phyloP scores from a whole-genome alignment of 2,329 filamentous ascomycete species.

The Knoxdaviesia capensis region DNA sequence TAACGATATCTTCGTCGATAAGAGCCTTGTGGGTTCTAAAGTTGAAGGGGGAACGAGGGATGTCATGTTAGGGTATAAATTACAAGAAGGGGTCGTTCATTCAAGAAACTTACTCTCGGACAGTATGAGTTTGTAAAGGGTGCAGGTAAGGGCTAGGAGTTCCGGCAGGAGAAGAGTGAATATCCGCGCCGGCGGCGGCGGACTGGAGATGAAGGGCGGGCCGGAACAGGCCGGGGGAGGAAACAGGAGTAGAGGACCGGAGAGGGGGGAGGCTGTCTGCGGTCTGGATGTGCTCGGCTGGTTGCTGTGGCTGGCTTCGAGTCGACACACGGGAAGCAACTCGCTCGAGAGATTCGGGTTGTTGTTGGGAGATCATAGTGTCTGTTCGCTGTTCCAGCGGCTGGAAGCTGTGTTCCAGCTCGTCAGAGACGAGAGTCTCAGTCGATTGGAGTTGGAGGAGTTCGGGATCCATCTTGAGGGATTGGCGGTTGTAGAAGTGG shows the following conservation, averaged over 20 bases:
- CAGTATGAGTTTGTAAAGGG: constrained; percentile 50
- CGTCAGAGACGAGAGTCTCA: not conserved
- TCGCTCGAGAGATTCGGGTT: not conserved
- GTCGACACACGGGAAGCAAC: constrained; percentile 2
- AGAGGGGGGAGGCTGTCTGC: constrained; percentile 1
- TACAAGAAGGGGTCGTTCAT: not conserved
- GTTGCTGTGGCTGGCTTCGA: constrained; percentile 1
- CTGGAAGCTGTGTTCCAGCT: not conserved
- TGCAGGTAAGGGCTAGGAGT: constrained; percentile 40
- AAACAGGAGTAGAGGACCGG: constrained; percentile 31
- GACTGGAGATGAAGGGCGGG: constrained; percentile 22
- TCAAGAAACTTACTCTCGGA: constrained; percentile 47
- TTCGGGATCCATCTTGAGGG: constrained; percentile 5
- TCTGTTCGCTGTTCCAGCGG: too few relatives aligned
- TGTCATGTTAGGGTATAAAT: not conserved
- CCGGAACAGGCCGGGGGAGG: constrained; percentile 42
- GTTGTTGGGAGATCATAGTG: not conserved
- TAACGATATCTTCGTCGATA: constrained; percentile 73
- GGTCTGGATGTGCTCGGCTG: not conserved
- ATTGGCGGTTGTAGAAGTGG: constrained; percentile 6
- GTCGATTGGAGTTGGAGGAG: constrained; percentile 1
- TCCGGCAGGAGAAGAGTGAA: constrained; percentile 24
- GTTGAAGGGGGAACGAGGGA: constrained; percentile 1
- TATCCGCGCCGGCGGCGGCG: constrained; percentile 31
- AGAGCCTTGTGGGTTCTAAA: constrained; percentile 69